A percentile compares a stretch with the other conserved stretches of the same genome.
Conservation (phyloP, 257 asterid genomes). For the Fraxinus americana region DNA sequence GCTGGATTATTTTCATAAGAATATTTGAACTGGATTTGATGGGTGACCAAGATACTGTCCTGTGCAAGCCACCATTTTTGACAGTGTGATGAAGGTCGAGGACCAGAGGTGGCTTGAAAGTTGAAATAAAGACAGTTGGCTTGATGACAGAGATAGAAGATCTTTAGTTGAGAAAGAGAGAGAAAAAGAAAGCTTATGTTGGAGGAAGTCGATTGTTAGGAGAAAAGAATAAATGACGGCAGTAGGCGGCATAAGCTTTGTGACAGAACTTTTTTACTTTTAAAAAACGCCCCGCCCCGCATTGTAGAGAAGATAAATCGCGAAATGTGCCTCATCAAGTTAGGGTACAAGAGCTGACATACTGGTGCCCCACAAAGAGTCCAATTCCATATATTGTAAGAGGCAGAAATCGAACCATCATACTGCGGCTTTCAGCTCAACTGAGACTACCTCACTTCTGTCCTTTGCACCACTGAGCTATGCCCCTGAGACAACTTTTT, state of each 20-base stretch:
- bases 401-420: no score
- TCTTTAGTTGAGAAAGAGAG: background rate
- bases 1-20: background rate
- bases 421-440: no score
- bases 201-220: background rate
- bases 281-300: no score
- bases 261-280: background rate
- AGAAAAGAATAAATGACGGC: background rate
- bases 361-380: no score
- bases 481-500: no score
- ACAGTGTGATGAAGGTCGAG: background rate
- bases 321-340: no score
- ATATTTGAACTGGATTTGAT: background rate
- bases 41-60: background rate
- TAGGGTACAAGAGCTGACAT: no score
- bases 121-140: background rate
- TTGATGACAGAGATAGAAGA: background rate
- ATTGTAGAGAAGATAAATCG: no score
- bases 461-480: no score
- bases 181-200: background rate
- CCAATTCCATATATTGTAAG: no score
- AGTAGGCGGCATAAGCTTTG: background rate
- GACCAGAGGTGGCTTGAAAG: background rate
- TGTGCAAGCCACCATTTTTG: background rate
- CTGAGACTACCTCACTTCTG: no score